phyloP scores from a whole-genome alignment of 2,329 filamentous ascomycete species.

The Waltergamsia citrina region DNA sequence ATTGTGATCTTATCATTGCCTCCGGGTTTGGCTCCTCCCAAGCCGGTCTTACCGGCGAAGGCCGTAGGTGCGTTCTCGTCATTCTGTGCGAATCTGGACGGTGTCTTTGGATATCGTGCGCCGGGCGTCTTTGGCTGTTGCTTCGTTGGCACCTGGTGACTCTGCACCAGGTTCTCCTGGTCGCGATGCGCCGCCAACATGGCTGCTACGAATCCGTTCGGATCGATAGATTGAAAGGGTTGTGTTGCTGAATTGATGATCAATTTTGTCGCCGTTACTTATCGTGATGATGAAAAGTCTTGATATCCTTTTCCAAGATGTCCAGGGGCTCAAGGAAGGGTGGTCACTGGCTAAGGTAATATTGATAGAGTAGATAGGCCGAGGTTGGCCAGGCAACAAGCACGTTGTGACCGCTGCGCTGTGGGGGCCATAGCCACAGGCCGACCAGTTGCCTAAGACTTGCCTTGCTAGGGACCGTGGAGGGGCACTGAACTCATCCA shows the following conservation, averaged over 20 bases:
- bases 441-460: too few relatives aligned
- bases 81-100: constrained; percentile 66
- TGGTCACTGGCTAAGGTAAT: too few relatives aligned
- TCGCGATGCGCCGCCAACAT: constrained; percentile 76
- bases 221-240: constrained; percentile 1
- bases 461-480: constrained; percentile 13
- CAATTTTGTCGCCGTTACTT: not conserved
- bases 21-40: constrained; percentile 51
- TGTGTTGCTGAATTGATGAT: constrained; percentile 6
- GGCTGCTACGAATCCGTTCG: constrained; percentile 6
- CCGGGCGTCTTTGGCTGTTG: constrained; percentile 76
- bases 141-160: constrained; percentile 65
- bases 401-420: too few relatives aligned
- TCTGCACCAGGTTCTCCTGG: constrained; percentile 79
- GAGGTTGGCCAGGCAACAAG: too few relatives aligned
- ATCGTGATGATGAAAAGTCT: too few relatives aligned
- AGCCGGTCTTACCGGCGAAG: constrained; percentile 29
- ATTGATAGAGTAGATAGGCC: too few relatives aligned
- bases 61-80: constrained; percentile 63
- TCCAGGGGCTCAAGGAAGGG: too few relatives aligned
- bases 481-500: constrained; percentile 21
- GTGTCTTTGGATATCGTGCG: constrained; percentile 69
- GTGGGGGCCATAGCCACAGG: too few relatives aligned
- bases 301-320: too few relatives aligned
- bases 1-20: constrained; percentile 31